Evolutionary conservation across 108 stramenopile genomes (phyloP).

Genomic region (Nitzschia sp.): DNA sequence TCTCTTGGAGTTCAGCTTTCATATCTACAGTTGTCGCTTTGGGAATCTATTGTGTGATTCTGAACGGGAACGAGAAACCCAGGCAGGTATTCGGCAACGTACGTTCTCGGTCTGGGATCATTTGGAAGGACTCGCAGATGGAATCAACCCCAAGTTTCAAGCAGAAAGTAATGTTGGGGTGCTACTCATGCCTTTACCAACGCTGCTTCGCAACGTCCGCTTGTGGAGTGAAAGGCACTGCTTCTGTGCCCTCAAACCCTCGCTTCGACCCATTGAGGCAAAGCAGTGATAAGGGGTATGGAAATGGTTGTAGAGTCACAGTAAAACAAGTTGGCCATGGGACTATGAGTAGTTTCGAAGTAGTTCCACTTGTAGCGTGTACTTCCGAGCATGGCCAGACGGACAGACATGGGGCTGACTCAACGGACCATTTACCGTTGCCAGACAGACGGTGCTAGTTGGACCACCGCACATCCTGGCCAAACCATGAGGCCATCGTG

Average conservation of each 20-base stretch:
- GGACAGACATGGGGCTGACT: too few species aligned
- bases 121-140: conserved; percentile 44
- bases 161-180: conserved; percentile 40
- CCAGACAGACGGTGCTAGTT: too few species aligned
- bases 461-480: too few species aligned
- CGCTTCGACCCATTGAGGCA: conserved; percentile 3
- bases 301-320: too few species aligned
- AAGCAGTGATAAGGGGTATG: too few species aligned
- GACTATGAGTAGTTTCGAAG: too few species aligned
- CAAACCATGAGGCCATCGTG: too few species aligned
- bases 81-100: conserved; percentile 76
- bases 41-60: conserved; percentile 93
- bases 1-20: conserved; percentile 75
- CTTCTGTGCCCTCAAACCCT: conserved; percentile 66
- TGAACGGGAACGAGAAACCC: conserved; percentile 80
- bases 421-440: too few species aligned
- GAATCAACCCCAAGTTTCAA: conserved; percentile 13
- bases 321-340: too few species aligned
- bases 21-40: conserved; percentile 89
- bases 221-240: conserved; percentile 78
- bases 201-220: conserved; percentile 71
- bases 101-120: conserved; percentile 86
- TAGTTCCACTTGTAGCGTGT: too few species aligned
- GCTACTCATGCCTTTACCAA: conserved; percentile 78
- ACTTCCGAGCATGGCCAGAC: too few species aligned